Evolutionary conservation across 768 basidiomycete species (phyloP).

Genomic region (Kwoniella dendrophila): DNA sequence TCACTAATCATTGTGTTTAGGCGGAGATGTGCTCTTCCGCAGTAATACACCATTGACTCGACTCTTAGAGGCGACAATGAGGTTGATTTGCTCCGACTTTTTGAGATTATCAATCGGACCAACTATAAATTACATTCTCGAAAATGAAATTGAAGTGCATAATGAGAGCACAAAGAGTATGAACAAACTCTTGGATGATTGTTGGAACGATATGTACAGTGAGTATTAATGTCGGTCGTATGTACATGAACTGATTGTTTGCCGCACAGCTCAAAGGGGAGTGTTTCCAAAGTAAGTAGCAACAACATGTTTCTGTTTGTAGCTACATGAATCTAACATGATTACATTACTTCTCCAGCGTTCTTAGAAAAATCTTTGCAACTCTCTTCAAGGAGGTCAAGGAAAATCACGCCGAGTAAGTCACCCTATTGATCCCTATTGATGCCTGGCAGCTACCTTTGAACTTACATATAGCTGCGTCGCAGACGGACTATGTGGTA

Average conservation of each 20-base stretch:
- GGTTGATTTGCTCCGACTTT: constrained; percentile 21
- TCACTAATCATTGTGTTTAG: no score
- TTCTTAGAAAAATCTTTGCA: constrained; percentile 20
- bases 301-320: background rate
- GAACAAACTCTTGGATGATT: constrained; percentile 9
- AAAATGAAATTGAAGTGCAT: constrained; percentile 12
- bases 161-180: constrained; percentile 9
- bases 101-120: constrained; percentile 19
- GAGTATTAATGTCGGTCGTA: constrained; percentile 13
- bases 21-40: constrained; percentile 26
- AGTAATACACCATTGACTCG: constrained; percentile 28
- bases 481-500: constrained; percentile 25
- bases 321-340: background rate
- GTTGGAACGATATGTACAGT: constrained; percentile 29
- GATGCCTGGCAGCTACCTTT: no score
- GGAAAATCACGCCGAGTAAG: constrained; percentile 15
- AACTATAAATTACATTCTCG: constrained; percentile 11
- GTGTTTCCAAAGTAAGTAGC: constrained; percentile 25
- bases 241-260: no score
- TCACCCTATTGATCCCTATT: no score
- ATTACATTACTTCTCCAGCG: constrained; percentile 10
- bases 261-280: constrained; percentile 12
- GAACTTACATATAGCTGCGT: no score
- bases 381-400: constrained; percentile 22
- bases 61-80: constrained; percentile 27